Evolutionary conservation across 495 filamentous ascomycete genomes (phyloP), one percentile per base, ranked within the genome.

Genomic region (Saxophila tyrrhenica): DNA sequence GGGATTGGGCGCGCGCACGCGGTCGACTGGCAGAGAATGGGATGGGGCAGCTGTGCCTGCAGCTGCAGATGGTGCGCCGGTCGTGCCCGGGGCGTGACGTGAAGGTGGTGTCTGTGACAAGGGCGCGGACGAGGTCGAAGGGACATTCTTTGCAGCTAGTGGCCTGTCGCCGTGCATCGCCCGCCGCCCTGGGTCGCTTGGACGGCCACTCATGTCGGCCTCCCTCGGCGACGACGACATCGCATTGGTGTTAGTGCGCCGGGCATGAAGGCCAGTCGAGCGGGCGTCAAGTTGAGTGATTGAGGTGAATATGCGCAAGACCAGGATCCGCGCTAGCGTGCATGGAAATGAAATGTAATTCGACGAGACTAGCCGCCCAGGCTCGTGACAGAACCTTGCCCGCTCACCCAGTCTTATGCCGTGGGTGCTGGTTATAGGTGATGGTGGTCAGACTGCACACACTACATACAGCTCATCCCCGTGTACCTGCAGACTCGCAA

Each of bases 1-100:
- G 1, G 59, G 50, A 22, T 54, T 55, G 23, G 55, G 54, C 3
- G 50, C 45, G 8, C 59, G 44, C 43, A 51, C 39, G 32, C 48
- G 48, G 47, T 29, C 17, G 24, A 24, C 22, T 29, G 47, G 17
- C 47, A 39, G 41, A 25, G 49, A 25, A 19, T 21, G n/a, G 20
- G 49, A 17, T 23, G 45, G 45, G 5, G 45, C 19, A 44, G 41
- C 41, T 44, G 29, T 35, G 29, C 29, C 29, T 35, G 29, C 29
- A 35, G 29, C 29, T 35, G 29, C 29, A 35, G 29, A 35, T 35
- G 29, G 29, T 35, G 29, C 29, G 29, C 29, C 29, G 13, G 29
- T 7, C 29, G 13, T 7, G 29, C 29, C 29, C 29, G 7, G 29
- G 29, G 29, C 29, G 13, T 35, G 29, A 35, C 7, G 13, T 35